phyloP scores from a whole-genome alignment of 1,284 basidiomycete species.

The Cutaneotrichosporon cyanovorans region DNA sequence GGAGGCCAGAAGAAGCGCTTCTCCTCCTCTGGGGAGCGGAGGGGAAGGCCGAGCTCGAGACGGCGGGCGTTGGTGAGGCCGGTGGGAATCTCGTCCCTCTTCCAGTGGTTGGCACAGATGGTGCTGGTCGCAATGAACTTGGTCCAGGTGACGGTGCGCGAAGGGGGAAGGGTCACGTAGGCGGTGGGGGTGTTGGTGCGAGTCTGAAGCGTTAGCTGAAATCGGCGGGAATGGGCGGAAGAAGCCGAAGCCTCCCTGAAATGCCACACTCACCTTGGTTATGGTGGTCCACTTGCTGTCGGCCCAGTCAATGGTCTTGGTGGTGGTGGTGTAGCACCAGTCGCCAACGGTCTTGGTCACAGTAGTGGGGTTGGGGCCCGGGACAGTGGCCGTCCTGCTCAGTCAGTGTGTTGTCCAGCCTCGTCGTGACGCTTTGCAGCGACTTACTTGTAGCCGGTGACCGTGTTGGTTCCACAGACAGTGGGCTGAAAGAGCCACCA shows the following conservation, averaged over 20 bases:
- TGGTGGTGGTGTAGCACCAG: conserved; percentile 4
- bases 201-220: neutral
- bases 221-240: no score
- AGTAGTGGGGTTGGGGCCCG: neutral
- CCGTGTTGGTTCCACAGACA: conserved; percentile 5
- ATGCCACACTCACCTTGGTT: neutral
- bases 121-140: neutral
- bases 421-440: neutral
- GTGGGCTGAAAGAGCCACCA: neutral
- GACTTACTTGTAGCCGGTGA: conserved; percentile 3
- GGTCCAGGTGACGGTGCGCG: conserved; percentile 1
- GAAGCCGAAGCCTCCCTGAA: no score
- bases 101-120: conserved; percentile 8
- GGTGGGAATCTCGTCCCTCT: conserved; percentile 6
- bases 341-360: neutral
- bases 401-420: neutral
- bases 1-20: neutral
- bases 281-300: conserved; percentile 1
- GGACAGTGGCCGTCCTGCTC: neutral
- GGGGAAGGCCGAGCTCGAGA: conserved; percentile 4
- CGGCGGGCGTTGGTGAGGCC: conserved; percentile 8
- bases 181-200: conserved; percentile 2
- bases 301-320: neutral
- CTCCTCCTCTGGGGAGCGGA: conserved; percentile 2
- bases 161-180: neutral